Evolutionary conservation across 768 basidiomycete species (phyloP), one percentile per base, ranked within the genome.

Genomic region (Naganishia kalamii): DNA sequence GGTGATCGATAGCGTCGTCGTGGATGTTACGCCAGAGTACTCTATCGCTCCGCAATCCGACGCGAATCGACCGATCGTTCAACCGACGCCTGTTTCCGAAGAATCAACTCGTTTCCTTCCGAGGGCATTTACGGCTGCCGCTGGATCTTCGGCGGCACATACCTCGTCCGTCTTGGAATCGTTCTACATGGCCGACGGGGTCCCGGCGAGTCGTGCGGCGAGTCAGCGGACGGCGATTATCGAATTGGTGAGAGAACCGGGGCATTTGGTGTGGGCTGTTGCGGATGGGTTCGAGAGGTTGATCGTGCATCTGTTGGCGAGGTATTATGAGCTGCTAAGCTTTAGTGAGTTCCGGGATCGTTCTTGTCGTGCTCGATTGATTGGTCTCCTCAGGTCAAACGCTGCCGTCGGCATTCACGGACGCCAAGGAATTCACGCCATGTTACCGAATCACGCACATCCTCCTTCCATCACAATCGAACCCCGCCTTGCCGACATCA

Each of bases 261-360:
- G 69, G n/a, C 77, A 78, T 70, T 44, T 76, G 7, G 71, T 73
- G 7, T 74, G 75, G 75, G 66, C 68, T 2, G 63, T 75, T 5
- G 59, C 69, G 15, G 77, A 78, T 40, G 59, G 65, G 5, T 78
- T 75, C 47, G 77, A 78, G 48, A 48, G 77, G 57, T 60, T 76
- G 43, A 72, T 78, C 4, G 68, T 76, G 3, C 77, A 78, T 62
- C 60, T 78, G 10, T 32, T 78, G 10, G 66, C 60, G 0, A 61
- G 77, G 35, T 78, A 78, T 48, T 78, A 76, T 43, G 73, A 75
- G 44, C 65, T 76, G 17, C 43, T 74, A 13, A 72, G 74, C 41
- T 78, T 74, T 71, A 76, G 75, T 76, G 60, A 72, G 73, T 71
- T n/a, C n/a, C n/a, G n/a, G n/a, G n/a, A n/a, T n/a, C n/a, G n/a